Evolutionary conservation across 805 yeast genomes (phyloP).

Genomic region (Blastobotrys americana): DNA sequence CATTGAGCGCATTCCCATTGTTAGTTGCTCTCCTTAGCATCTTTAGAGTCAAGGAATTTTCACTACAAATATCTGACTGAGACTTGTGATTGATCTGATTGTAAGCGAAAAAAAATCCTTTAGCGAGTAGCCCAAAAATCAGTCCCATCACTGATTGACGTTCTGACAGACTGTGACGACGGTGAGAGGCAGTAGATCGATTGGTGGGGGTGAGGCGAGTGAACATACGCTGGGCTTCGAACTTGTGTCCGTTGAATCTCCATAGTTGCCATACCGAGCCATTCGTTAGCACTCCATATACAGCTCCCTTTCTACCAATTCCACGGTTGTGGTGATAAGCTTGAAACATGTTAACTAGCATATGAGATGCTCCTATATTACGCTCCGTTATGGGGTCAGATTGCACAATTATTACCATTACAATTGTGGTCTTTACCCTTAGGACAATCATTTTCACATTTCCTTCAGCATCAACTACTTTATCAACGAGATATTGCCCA

Average conservation of each 20-base stretch:
- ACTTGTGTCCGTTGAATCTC: conserved; percentile 1
- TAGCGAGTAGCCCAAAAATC: neutral
- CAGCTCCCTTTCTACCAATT: neutral
- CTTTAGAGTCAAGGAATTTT: neutral
- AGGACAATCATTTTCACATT: neutral
- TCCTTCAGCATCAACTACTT: neutral
- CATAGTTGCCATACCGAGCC: neutral
- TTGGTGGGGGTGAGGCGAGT: too few relatives aligned
- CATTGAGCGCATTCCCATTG: neutral
- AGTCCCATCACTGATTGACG: neutral
- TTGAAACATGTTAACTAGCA: neutral
- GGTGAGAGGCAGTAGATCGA: too few relatives aligned
- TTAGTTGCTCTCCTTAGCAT: neutral
- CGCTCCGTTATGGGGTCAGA: too few relatives aligned
- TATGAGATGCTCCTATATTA: neutral
- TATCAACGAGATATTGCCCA: neutral
- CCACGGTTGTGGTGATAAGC: conserved; percentile 1
- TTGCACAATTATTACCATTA: neutral
- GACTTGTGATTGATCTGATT: neutral
- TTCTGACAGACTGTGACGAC: too few relatives aligned
- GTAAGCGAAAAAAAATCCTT: neutral
- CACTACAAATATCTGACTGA: neutral
- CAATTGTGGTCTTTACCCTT: neutral
- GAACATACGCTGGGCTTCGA: neutral
- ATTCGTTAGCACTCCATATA: neutral